phyloP scores from a whole-genome alignment of 192 early-diverging fungal species.

The Gamsiella multidivaricata region DNA sequence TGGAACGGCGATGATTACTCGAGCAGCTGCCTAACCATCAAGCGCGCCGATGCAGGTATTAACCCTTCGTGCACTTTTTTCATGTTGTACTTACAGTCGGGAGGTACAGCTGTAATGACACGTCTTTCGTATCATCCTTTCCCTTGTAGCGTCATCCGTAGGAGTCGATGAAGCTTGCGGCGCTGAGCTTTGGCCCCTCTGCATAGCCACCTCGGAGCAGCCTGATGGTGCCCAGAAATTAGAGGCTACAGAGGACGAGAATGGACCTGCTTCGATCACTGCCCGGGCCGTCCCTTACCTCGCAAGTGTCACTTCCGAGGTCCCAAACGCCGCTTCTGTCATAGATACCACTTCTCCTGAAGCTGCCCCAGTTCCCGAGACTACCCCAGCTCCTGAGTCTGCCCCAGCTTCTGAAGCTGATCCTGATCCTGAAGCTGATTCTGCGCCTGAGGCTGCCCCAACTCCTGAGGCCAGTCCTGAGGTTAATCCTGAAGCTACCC shows the following conservation, averaged over 20 bases:
- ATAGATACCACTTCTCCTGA: neutral
- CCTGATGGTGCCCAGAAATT: neutral
- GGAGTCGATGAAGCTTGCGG: conserved; percentile 15
- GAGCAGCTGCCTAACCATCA: conserved; percentile 22
- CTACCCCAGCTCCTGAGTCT: conserved; percentile 1
- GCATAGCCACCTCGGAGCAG: conserved; percentile 7
- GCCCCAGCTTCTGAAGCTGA: neutral
- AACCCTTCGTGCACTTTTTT: no score
- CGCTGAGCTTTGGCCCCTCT: conserved; percentile 26
- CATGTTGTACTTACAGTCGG: no score
- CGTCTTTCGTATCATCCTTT: neutral
- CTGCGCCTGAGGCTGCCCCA: no score
- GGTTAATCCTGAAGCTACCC: no score
- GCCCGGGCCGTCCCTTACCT: conserved; percentile 13
- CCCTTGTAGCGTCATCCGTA: conserved; percentile 10
- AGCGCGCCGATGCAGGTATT: conserved; percentile 1
- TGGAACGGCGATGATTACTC: conserved; percentile 44
- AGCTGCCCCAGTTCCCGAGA: neutral
- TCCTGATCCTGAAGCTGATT: neutral
- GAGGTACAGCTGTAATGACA: no score
- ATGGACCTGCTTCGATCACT: neutral
- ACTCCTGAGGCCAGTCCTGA: no score
- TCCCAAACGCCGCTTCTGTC: no score
- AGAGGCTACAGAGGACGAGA: neutral
- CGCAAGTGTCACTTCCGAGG: no score